Evolutionary conservation across 495 filamentous ascomycete genomes (phyloP).

Genomic region (Aspergillus cavernicola): DNA sequence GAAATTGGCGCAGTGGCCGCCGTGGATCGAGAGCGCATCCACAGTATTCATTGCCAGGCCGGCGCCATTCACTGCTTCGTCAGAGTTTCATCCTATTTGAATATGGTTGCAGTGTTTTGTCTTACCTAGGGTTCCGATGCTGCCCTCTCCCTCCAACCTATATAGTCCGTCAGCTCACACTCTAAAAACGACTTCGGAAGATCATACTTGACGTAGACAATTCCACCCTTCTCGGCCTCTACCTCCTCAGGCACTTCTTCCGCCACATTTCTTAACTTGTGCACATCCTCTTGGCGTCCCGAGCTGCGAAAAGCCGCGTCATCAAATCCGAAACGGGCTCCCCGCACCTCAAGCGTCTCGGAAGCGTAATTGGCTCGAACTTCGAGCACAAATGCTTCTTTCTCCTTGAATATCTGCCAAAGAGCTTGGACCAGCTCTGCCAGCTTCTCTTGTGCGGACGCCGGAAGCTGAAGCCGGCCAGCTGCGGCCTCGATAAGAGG

Average conservation of each 20-base stretch:
- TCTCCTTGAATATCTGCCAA: conserved; percentile 58
- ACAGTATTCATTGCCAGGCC: conserved; percentile 92
- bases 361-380: conserved; percentile 39
- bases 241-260: conserved; percentile 56
- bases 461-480: conserved; percentile 49
- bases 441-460: conserved; percentile 39
- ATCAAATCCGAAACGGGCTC: conserved; percentile 65
- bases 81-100: not conserved
- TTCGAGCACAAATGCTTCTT: conserved; percentile 63
- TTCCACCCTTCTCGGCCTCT: conserved; percentile 66
- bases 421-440: conserved; percentile 50
- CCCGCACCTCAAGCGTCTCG: conserved; percentile 45
- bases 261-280: conserved; percentile 49
- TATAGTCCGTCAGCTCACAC: conserved; percentile 10
- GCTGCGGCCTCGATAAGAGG: conserved; percentile 39
- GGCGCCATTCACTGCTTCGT: conserved; percentile 68
- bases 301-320: conserved; percentile 69
- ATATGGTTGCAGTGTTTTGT: not conserved
- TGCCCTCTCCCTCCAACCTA: conserved; percentile 47
- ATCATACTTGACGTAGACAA: conserved; percentile 63
- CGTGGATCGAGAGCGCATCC: conserved; percentile 66
- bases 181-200: not conserved
- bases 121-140: conserved; percentile 63
- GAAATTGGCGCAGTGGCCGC: conserved; percentile 72
- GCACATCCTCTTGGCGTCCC: conserved; percentile 62